phyloP scores from a whole-genome alignment of 2,329 filamentous ascomycete species.

The Penicillium sp. region DNA sequence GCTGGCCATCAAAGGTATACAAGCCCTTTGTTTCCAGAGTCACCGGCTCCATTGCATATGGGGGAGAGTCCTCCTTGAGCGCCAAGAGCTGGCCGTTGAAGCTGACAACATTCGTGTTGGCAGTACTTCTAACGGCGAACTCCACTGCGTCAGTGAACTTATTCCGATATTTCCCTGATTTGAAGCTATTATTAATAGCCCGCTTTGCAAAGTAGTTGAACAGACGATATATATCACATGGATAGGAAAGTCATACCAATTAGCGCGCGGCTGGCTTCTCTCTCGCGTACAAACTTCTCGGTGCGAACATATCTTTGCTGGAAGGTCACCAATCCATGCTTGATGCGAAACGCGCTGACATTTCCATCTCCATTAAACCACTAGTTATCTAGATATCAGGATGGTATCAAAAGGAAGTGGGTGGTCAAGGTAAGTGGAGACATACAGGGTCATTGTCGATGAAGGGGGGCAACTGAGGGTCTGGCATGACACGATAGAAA shows the following conservation, averaged over 20 bases:
- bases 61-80: conserved; percentile 56
- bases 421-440: not conserved
- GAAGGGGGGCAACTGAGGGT: conserved; percentile 42
- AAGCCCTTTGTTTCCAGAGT: conserved; percentile 52
- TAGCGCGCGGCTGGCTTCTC: conserved; percentile 36
- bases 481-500: conserved; percentile 54
- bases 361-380: conserved; percentile 46
- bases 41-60: conserved; percentile 51
- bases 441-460: conserved; percentile 32
- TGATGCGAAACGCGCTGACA: conserved; percentile 39
- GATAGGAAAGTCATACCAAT: conserved; percentile 8
- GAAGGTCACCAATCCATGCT: conserved; percentile 35
- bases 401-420: not conserved
- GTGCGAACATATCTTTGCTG: conserved; percentile 43
- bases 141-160: conserved; percentile 10
- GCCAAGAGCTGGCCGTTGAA: conserved; percentile 51
- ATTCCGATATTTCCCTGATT: conserved; percentile 42
- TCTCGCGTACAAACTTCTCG: conserved; percentile 42
- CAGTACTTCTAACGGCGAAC: conserved; percentile 26
- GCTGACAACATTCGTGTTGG: conserved; percentile 62
- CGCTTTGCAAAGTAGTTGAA: not conserved
- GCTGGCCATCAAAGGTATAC: conserved; percentile 54
- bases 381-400: conserved; percentile 10
- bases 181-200: not conserved
- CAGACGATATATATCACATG: not conserved